Percentiles rank a stretch among this genome's conserved stretches.
Conservation (phyloP, 352 stramenopile genomes). For the Phytopythium boreale region DNA sequence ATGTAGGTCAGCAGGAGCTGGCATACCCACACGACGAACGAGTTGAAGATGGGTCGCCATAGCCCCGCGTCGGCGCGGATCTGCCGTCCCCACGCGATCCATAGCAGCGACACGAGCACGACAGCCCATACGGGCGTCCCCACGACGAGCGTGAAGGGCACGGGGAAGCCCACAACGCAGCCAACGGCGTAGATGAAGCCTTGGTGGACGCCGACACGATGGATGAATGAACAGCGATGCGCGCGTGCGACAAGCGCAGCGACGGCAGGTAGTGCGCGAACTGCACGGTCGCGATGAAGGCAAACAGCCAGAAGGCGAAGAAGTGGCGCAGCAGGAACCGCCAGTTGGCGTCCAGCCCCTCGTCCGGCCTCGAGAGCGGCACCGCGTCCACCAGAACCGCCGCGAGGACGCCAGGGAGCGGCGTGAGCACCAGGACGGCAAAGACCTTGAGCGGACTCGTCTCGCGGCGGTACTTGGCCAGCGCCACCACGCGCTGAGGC, state of each 20-base stretch:
- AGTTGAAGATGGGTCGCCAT: conserved; percentile 6
- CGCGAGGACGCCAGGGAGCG: conserved; percentile 13
- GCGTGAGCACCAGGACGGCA: conserved; percentile 9
- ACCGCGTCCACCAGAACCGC: conserved; percentile 14
- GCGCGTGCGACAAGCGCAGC: conserved; percentile 10
- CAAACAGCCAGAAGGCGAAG: conserved; percentile 13
- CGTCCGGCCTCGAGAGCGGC: conserved; percentile 5
- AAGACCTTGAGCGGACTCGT: conserved; percentile 9
- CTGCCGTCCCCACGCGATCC: conserved; percentile 12
- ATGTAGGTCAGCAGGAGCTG: conserved; percentile 11
- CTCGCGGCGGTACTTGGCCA: conserved; percentile 10
- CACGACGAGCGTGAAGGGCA: conserved; percentile 19
- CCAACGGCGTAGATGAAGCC: conserved; percentile 8
- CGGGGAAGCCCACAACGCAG: conserved; percentile 10
- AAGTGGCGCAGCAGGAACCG: conserved; percentile 14
- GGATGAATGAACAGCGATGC: conserved; percentile 3
- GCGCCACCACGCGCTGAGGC: conserved; percentile 1
- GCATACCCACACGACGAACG: conserved; percentile 17
- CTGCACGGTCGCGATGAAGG: conserved; percentile 12
- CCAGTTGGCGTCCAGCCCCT: conserved; percentile 10
- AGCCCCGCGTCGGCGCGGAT: conserved; percentile 7
- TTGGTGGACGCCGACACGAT: conserved; percentile 5
- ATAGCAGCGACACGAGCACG: conserved; percentile 6
- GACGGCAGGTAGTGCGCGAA: conserved; percentile 15
- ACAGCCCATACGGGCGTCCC: conserved; percentile 9